A percentile compares a stretch with the other conserved stretches of the same genome.
These are phyloP conservation scores for Apiospora saccharicola DNA, from an alignment of 2,329 filamentous ascomycete species.

Conservation along the genomic window DNA sequence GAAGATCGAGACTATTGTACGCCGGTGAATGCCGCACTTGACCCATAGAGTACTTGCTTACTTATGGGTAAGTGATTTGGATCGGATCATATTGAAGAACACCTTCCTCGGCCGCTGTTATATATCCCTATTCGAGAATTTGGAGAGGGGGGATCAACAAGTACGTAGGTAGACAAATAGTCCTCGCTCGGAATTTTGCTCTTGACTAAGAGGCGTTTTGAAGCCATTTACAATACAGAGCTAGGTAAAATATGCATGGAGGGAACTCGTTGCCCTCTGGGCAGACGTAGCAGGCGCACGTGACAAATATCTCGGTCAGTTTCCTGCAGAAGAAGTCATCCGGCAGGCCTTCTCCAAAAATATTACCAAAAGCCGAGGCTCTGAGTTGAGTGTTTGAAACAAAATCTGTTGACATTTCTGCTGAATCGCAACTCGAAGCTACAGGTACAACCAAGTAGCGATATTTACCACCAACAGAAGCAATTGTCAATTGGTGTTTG, in stretches of 20 bases:
- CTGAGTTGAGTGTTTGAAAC: not conserved
- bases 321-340: slow-evolving; percentile 12
- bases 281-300: slow-evolving; percentile 14
- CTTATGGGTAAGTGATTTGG: not conserved
- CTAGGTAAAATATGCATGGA: not conserved
- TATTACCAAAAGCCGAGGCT: not conserved
- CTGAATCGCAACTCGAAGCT: slow-evolving; percentile 8
- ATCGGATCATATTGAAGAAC: not conserved
- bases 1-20: not conserved
- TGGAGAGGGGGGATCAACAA: not conserved
- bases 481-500: not conserved
- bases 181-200: not conserved
- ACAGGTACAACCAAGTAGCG: slow-evolving; percentile 10
- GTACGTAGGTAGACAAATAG: not conserved
- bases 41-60: not conserved
- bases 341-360: slow-evolving; percentile 9
- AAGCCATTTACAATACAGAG: not conserved
- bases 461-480: not conserved
- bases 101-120: not conserved
- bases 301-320: not conserved
- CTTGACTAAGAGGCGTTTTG: not conserved
- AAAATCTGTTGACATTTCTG: not conserved
- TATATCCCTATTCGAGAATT: not conserved
- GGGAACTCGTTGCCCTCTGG: not conserved
- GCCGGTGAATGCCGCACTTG: not conserved